Evolutionary conservation across 805 yeast genomes (phyloP).

Genomic region (Yamadazyma laniorum): DNA sequence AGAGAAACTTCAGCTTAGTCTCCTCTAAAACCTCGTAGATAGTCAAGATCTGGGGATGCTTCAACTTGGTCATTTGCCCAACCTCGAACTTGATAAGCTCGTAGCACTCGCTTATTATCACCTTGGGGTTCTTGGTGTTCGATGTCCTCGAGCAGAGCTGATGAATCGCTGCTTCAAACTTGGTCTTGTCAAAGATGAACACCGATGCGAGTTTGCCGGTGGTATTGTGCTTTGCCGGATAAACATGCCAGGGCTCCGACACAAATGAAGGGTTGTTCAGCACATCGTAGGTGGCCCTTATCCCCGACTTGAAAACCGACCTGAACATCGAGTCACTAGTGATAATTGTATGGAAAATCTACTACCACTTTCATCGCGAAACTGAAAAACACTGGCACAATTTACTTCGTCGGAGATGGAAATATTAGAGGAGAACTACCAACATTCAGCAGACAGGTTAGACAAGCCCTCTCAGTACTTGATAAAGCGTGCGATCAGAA

Average conservation of each 20-base stretch:
- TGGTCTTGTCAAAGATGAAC: slow-evolving; percentile 81
- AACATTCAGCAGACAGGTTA: slow-evolving; percentile 62
- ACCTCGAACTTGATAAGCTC: slow-evolving; percentile 68
- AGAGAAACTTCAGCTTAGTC: slow-evolving; percentile 69
- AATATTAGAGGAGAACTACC: slow-evolving; percentile 46
- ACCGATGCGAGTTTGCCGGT: slow-evolving; percentile 70
- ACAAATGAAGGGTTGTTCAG: slow-evolving; percentile 69
- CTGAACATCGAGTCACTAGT: slow-evolving; percentile 42
- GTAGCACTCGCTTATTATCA: slow-evolving; percentile 58
- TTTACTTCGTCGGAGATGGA: slow-evolving; percentile 26
- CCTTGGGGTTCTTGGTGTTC: slow-evolving; percentile 45
- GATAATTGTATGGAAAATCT: neutral
- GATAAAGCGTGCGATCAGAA: slow-evolving; percentile 60
- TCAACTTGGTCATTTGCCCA: slow-evolving; percentile 68
- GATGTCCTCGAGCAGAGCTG: slow-evolving; percentile 31
- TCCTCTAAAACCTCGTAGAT: slow-evolving; percentile 89
- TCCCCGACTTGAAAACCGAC: slow-evolving; percentile 56
- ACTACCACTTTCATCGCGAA: too few species aligned
- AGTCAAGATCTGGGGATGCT: slow-evolving; percentile 85
- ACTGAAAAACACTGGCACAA: neutral
- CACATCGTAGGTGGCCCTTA: slow-evolving; percentile 63
- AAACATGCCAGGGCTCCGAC: slow-evolving; percentile 81
- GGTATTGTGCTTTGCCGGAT: slow-evolving; percentile 73
- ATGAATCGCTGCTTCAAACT: slow-evolving; percentile 55
- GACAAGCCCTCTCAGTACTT: slow-evolving; percentile 73